Evolutionary conservation across 129 eudicot genomes (phyloP).

Genomic region (Chrysanthemum lavandulifolium): DNA sequence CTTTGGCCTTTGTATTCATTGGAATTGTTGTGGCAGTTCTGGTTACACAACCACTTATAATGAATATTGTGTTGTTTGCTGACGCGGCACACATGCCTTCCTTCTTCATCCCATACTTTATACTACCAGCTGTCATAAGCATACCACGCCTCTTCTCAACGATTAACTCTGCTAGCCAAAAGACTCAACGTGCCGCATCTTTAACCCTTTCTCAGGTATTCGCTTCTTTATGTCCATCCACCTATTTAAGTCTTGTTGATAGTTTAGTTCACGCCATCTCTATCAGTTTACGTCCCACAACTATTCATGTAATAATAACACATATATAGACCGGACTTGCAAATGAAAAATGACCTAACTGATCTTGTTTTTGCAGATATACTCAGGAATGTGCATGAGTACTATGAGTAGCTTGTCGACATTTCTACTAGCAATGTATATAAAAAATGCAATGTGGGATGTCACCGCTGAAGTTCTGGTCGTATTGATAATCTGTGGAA

Average conservation of each 20-base stretch:
- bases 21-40: constrained; percentile 42
- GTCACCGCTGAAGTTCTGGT: constrained; percentile 73
- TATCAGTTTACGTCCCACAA: no score
- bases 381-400: constrained; percentile 67
- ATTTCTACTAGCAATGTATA: constrained; percentile 50
- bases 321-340: not conserved
- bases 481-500: constrained; percentile 49
- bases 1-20: constrained; percentile 34
- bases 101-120: constrained; percentile 54
- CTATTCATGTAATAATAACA: no score
- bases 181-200: constrained; percentile 48
- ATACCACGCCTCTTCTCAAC: constrained; percentile 41
- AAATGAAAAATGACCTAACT: not conserved
- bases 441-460: constrained; percentile 53
- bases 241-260: no score
- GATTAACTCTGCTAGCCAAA: constrained; percentile 45
- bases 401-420: constrained; percentile 50
- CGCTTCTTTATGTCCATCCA: not conserved
- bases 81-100: constrained; percentile 46
- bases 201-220: constrained; percentile 62
- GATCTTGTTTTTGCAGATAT: constrained; percentile 38
- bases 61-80: constrained; percentile 39
- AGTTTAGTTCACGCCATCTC: no score
- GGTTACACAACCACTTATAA: constrained; percentile 49
- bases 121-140: constrained; percentile 54